Conservation (phyloP, 305 asterid species). For the Lippia alba region DNA sequence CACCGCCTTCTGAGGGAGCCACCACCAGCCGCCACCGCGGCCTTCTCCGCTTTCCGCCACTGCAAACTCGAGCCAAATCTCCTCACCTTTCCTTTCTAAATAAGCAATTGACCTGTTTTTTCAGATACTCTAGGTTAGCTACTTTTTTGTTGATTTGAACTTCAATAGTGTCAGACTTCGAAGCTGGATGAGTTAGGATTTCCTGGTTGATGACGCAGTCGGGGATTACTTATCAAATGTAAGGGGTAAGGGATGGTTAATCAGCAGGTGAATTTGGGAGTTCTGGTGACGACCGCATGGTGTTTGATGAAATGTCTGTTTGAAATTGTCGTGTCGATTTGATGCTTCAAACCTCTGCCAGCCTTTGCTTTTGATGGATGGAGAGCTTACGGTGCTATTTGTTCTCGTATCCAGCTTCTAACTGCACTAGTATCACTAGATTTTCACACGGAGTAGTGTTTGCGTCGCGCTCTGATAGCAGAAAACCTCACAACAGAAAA, state of each 20-base stretch:
- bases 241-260: not conserved
- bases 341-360: not conserved
- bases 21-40: too few species aligned
- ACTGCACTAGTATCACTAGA: conserved; percentile 23
- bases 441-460: conserved; percentile 35
- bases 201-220: not conserved
- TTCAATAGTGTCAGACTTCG: too few species aligned
- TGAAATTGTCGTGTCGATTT: conserved; percentile 29
- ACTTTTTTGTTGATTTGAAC: too few species aligned
- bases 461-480: conserved; percentile 43
- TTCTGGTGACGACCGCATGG: conserved; percentile 13
- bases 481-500: conserved; percentile 40
- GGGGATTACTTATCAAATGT: conserved; percentile 3
- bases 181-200: not conserved
- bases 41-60: too few species aligned
- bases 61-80: too few species aligned
- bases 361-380: conserved; percentile 35
- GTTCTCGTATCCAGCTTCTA: conserved; percentile 29
- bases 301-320: conserved; percentile 58
- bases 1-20: too few species aligned
- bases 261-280: not conserved
- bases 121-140: too few species aligned
- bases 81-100: too few species aligned
- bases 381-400: conserved; percentile 36
- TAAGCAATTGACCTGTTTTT: too few species aligned